phyloP scores from a whole-genome alignment of 345 rosid genomes.

The Rhizophora apiculata region DNA sequence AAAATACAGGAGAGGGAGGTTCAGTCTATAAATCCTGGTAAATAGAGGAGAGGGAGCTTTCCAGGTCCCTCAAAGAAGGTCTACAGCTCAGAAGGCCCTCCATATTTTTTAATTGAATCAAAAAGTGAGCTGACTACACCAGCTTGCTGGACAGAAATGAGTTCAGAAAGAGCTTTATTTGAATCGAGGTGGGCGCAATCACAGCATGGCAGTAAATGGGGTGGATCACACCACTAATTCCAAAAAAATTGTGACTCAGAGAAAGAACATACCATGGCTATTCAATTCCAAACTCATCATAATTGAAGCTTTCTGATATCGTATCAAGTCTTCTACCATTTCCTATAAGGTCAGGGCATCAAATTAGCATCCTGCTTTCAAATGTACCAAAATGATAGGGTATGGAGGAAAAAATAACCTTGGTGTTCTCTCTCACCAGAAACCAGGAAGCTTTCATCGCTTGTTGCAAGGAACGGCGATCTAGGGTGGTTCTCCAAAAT shows the following conservation, averaged over 20 bases:
- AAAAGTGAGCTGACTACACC: no score
- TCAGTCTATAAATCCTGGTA: no score
- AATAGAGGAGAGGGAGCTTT: no score
- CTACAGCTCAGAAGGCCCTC: no score
- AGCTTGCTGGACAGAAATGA: no score
- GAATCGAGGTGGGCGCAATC: no score
- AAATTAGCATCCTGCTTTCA: slow-evolving; percentile 14
- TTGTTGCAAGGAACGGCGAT: slow-evolving; percentile 66
- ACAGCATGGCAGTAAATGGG: no score
- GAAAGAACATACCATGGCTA: slow-evolving; percentile 33
- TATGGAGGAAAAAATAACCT: slow-evolving; percentile 11
- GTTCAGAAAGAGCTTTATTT: no score
- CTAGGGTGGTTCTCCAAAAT: slow-evolving; percentile 78
- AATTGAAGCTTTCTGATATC: slow-evolving; percentile 86
- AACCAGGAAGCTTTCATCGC: slow-evolving; percentile 22
- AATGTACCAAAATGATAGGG: background rate
- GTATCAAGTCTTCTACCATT: slow-evolving; percentile 76
- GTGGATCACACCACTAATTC: background rate
- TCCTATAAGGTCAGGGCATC: slow-evolving; percentile 41
- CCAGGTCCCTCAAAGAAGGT: no score
- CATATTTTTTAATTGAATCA: no score
- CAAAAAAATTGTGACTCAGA: background rate
- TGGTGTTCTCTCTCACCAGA: slow-evolving; percentile 30
- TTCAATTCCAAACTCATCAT: slow-evolving; percentile 69
- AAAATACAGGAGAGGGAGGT: no score